These are phyloP conservation scores for Catenaria anguillulae DNA, from an alignment of 371 early-diverging fungal species.

Conservation along the genomic window DNA sequence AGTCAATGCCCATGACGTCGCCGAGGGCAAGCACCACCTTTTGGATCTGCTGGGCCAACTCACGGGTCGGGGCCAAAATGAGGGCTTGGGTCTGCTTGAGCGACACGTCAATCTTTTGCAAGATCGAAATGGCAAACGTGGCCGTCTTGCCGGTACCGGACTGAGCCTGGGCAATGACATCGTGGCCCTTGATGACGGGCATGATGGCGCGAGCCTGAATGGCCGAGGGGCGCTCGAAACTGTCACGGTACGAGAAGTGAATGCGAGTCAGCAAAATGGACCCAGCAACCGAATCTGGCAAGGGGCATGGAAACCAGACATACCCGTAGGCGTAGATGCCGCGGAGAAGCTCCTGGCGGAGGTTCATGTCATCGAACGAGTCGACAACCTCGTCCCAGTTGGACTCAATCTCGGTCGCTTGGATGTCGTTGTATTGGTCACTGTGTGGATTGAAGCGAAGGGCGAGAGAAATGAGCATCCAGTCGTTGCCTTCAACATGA, in stretches of 20 bases:
- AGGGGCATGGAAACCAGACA: slow-evolving; percentile 7
- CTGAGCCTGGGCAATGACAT: slow-evolving; percentile 99
- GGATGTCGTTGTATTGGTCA: slow-evolving; percentile 13
- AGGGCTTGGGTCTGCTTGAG: slow-evolving; percentile 86
- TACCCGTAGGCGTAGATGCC: slow-evolving; percentile 94
- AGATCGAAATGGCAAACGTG: slow-evolving; percentile 94
- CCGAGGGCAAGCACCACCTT: slow-evolving; percentile 80
- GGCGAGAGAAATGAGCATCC: too few relatives aligned
- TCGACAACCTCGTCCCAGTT: slow-evolving; percentile 49
- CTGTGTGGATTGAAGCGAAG: too few relatives aligned
- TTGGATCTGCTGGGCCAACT: slow-evolving; percentile 95
- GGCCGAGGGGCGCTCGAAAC: slow-evolving; percentile 78
- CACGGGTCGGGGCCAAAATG: slow-evolving; percentile 97
- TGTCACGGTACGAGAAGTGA: too few relatives aligned
- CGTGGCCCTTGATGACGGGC: slow-evolving; percentile 80
- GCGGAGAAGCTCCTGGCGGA: slow-evolving; percentile 88
- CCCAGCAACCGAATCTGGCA: neutral
- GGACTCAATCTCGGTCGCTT: slow-evolving; percentile 19
- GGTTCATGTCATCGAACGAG: slow-evolving; percentile 80
- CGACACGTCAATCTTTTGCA: slow-evolving; percentile 82
- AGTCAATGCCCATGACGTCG: slow-evolving; percentile 85
- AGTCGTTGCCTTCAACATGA: too few relatives aligned
- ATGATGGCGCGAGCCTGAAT: slow-evolving; percentile 97
- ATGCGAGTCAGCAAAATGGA: neutral
- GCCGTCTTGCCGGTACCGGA: slow-evolving; percentile 99